Evolutionary conservation across 2,329 filamentous ascomycete genomes (phyloP).

Genomic region (Phaeoacremonium minimum): DNA sequence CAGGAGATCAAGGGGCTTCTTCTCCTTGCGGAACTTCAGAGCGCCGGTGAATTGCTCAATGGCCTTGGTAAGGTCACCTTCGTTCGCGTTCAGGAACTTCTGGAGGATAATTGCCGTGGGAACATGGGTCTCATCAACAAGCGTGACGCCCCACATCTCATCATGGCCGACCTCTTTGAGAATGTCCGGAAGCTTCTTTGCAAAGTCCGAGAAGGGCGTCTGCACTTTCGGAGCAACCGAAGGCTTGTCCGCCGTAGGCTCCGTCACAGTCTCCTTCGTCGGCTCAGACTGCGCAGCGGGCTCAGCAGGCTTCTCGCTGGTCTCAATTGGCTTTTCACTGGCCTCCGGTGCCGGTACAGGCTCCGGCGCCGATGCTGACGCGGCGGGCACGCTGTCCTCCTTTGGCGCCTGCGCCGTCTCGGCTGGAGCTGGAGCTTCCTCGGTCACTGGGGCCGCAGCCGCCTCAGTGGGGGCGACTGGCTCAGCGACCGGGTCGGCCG

Average conservation of each 20-base stretch:
- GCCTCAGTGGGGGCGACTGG: neutral
- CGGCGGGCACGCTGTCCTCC: neutral
- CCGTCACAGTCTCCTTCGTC: neutral
- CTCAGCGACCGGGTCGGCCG: too few species aligned
- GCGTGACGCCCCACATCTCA: conserved; percentile 84
- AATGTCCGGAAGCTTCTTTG: conserved; percentile 53
- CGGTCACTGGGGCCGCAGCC: neutral
- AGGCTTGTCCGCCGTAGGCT: conserved; percentile 5
- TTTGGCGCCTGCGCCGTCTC: neutral
- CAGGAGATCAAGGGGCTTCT: conserved; percentile 65
- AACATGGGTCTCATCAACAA: conserved; percentile 55
- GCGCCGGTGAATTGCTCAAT: conserved; percentile 75
- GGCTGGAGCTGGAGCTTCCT: neutral
- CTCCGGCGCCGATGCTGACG: neutral
- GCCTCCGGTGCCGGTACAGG: neutral
- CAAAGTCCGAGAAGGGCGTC: conserved; percentile 49
- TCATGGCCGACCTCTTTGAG: conserved; percentile 53
- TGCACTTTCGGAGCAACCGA: conserved; percentile 13
- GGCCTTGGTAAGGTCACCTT: conserved; percentile 67
- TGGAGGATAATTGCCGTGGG: conserved; percentile 82
- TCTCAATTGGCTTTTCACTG: neutral
- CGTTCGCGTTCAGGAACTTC: conserved; percentile 91
- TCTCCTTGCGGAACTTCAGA: conserved; percentile 76
- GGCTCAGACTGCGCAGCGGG: neutral
- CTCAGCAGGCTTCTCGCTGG: neutral